Conservation (phyloP, 2,329 filamentous ascomycete genomes). For the Diaporthe vexans region DNA sequence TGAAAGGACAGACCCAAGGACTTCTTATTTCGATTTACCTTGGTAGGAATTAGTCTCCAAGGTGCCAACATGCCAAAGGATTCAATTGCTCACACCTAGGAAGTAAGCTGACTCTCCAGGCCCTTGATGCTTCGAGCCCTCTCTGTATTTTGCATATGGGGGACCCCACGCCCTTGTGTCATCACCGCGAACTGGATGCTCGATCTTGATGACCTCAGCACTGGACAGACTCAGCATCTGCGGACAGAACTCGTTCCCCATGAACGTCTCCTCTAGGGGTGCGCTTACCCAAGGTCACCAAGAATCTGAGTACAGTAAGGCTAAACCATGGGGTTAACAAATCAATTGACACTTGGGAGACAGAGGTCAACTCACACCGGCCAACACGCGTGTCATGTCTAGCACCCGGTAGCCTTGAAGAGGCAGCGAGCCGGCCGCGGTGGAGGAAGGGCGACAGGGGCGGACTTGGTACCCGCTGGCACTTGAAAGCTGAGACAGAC, state of each 20-base stretch:
- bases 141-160: conserved; percentile 85
- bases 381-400: conserved; percentile 96
- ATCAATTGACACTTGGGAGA: background rate
- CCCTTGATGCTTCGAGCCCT: conserved; percentile 70
- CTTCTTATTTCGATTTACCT: conserved; percentile 98
- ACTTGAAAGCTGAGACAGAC: background rate
- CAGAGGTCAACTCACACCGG: conserved; percentile 77
- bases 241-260: conserved; percentile 24
- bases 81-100: conserved; percentile 73
- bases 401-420: conserved; percentile 89
- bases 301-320: conserved; percentile 98
- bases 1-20: conserved; percentile 94
- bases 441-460: conserved; percentile 18
- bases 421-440: conserved; percentile 62
- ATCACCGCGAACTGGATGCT: conserved; percentile 91
- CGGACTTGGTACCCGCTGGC: background rate
- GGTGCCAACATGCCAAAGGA: background rate
- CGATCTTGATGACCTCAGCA: conserved; percentile 96
- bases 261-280: conserved; percentile 6
- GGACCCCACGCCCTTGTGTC: conserved; percentile 98
- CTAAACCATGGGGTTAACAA: conserved; percentile 59
- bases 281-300: conserved; percentile 88
- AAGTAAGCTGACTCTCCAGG: conserved; percentile 97
- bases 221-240: conserved; percentile 61
- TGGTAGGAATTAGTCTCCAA: conserved; percentile 34